Evolutionary conservation across 768 basidiomycete species (phyloP).

Genomic region (Boletus rubropictus): DNA sequence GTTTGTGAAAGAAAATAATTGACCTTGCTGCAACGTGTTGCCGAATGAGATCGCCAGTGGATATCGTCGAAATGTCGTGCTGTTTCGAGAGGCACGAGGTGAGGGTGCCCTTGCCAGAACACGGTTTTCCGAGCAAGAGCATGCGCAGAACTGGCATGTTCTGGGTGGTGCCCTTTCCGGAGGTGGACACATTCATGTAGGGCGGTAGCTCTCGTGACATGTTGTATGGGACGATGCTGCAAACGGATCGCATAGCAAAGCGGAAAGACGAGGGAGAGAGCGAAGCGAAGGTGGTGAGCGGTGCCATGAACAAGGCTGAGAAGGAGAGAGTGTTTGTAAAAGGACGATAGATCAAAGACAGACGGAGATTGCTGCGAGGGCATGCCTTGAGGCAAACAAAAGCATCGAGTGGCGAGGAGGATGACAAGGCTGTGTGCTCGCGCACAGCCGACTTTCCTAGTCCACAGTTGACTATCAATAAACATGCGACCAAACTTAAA

Average conservation of each 20-base stretch:
- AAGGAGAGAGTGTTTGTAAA: not conserved
- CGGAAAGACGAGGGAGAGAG: slow-evolving; percentile 1
- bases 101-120: slow-evolving; percentile 80
- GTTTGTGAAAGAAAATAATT: slow-evolving; percentile 10
- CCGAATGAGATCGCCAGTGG: slow-evolving; percentile 79
- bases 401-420: not conserved
- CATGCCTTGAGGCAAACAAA: slow-evolving; percentile 26
- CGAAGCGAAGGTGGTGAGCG: not conserved
- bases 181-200: slow-evolving; percentile 35
- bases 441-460: too few relatives aligned
- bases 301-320: slow-evolving; percentile 1
- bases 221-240: slow-evolving; percentile 17
- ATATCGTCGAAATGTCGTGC: slow-evolving; percentile 68
- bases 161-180: slow-evolving; percentile 23
- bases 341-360: not conserved
- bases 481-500: slow-evolving; percentile 2
- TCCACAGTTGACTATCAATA: too few relatives aligned
- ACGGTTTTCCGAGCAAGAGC: slow-evolving; percentile 54
- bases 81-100: slow-evolving; percentile 64
- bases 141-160: slow-evolving; percentile 34
- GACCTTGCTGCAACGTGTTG: slow-evolving; percentile 69
- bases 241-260: slow-evolving; percentile 14
- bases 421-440: slow-evolving; percentile 9
- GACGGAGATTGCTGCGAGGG: not conserved
- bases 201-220: slow-evolving; percentile 42